Evolutionary conservation across 805 yeast species (phyloP).

Genomic region (Vanderwaltozyma polyspora): DNA sequence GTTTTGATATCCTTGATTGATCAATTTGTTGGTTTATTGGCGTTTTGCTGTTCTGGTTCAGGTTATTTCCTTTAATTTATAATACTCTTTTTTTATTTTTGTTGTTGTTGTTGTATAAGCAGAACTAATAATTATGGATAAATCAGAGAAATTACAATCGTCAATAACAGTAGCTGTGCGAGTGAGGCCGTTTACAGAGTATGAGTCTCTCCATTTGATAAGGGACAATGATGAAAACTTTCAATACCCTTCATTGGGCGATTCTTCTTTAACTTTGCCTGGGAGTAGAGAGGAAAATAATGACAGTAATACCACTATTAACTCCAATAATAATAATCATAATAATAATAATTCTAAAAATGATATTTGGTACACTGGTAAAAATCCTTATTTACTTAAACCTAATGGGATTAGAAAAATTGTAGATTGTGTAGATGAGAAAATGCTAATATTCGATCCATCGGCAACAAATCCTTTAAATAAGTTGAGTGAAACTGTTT

Average conservation of each 20-base stretch:
- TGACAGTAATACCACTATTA: no score
- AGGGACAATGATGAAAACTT: constrained; percentile 27
- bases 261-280: constrained; percentile 12
- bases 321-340: background rate
- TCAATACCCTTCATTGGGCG: constrained; percentile 7
- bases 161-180: constrained; percentile 50
- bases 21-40: no score
- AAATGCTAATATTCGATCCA: constrained; percentile 82
- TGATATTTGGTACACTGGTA: background rate
- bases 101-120: no score
- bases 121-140: background rate
- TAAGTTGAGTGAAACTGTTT: constrained; percentile 19
- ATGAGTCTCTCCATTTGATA: constrained; percentile 42
- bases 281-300: background rate
- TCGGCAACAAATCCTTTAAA: constrained; percentile 52
- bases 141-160: constrained; percentile 1
- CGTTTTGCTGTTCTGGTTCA: no score
- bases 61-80: no score
- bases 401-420: constrained; percentile 55
- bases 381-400: background rate
- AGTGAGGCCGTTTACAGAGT: constrained; percentile 67
- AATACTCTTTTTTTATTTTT: no score
- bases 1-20: no score
- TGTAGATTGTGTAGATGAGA: constrained; percentile 70
- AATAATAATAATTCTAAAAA: background rate